phyloP scores from a whole-genome alignment of 2,329 filamentous ascomycete genomes.

The Aspergillus caelatus region DNA sequence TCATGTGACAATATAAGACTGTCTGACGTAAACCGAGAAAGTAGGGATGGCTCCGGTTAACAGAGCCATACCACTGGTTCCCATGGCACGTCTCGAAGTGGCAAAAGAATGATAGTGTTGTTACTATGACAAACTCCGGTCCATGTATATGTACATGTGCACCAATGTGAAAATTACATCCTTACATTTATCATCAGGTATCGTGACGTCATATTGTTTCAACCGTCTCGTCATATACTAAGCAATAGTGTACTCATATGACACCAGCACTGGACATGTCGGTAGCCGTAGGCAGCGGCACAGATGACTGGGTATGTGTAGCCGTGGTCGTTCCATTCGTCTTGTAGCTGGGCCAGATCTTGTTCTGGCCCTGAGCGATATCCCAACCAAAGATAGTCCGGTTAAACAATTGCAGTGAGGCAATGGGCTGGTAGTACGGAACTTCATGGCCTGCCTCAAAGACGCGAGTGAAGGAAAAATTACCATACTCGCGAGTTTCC shows the following conservation, averaged over 20 bases:
- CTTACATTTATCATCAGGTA: conserved; percentile 1
- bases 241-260: background rate
- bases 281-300: conserved; percentile 33
- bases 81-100: background rate
- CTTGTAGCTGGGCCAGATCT: conserved; percentile 38
- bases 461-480: conserved; percentile 68
- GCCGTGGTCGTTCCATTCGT: conserved; percentile 46
- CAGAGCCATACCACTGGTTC: background rate
- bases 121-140: background rate
- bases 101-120: background rate
- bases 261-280: conserved; percentile 10
- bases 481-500: conserved; percentile 74
- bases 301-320: conserved; percentile 49
- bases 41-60: background rate
- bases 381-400: conserved; percentile 61
- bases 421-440: conserved; percentile 60
- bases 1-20: too few relatives aligned
- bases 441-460: conserved; percentile 69
- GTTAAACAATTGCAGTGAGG: conserved; percentile 62
- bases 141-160: background rate
- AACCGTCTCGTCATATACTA: background rate
- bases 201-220: background rate
- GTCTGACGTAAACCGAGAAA: background rate
- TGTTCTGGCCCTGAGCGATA: conserved; percentile 54
- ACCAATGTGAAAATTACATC: background rate